These are phyloP conservation scores for Coccomyxa sp. DNA, from an alignment of 139 green algal genomes.

Conservation along the genomic window DNA sequence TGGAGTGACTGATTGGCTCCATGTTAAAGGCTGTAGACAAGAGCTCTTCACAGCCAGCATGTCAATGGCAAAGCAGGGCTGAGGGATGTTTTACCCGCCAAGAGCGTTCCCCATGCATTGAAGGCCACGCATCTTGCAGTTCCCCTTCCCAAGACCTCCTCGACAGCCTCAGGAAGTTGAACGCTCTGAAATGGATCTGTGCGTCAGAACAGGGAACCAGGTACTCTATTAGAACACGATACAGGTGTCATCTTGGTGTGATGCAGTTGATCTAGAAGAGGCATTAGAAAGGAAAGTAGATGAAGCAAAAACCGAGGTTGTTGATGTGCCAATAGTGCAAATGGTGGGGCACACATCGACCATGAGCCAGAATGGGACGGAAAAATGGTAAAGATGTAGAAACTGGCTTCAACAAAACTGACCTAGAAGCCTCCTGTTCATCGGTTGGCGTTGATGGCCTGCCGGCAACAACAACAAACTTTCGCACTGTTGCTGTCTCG, in stretches of 20 bases:
- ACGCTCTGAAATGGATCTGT: conserved; percentile 57
- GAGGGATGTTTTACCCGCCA: conserved; percentile 48
- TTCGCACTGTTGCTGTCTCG: background rate
- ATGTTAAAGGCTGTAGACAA: background rate
- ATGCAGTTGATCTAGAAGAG: too few relatives aligned
- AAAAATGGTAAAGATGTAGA: too few relatives aligned
- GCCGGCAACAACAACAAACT: background rate
- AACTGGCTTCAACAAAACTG: background rate
- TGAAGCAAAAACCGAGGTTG: too few relatives aligned
- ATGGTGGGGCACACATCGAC: too few relatives aligned
- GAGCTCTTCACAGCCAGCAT: background rate
- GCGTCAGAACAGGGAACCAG: background rate
- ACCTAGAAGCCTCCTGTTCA: conserved; percentile 53
- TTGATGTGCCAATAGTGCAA: too few relatives aligned
- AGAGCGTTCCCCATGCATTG: conserved; percentile 70
- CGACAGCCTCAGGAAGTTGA: conserved; percentile 60
- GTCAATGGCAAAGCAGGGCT: background rate
- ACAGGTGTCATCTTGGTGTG: background rate
- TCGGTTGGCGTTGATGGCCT: conserved; percentile 1
- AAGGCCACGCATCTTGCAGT: conserved; percentile 55
- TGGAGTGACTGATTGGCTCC: background rate
- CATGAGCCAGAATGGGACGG: too few relatives aligned
- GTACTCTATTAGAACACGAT: background rate
- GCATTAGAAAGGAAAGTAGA: too few relatives aligned
- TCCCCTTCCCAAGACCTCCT: conserved; percentile 59